phyloP scores from a whole-genome alignment of 331 rosid species.

The Acacia concinna region DNA sequence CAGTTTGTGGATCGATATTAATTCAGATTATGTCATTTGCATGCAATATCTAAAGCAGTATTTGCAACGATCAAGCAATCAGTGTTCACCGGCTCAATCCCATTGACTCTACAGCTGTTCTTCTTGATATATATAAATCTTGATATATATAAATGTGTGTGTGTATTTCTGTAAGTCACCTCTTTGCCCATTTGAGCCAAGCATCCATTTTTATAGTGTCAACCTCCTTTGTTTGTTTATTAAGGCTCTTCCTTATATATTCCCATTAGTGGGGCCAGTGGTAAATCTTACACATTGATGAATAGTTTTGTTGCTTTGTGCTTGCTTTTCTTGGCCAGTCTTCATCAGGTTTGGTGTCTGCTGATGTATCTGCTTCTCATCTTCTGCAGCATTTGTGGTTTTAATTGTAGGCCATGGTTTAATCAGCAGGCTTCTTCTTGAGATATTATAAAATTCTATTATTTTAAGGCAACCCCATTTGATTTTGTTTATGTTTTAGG shows the following conservation, averaged over 20 bases:
- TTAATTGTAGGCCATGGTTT: constrained; percentile 18
- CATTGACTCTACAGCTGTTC: constrained; percentile 39
- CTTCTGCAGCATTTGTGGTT: constrained; percentile 20
- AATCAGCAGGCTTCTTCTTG: constrained; percentile 1
- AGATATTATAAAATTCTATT: constrained; percentile 26
- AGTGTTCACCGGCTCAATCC: not conserved
- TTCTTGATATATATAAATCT: not conserved
- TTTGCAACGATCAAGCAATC: not conserved
- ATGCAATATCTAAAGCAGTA: constrained; percentile 14
- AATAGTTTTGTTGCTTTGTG: not conserved
- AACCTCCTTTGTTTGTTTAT: constrained; percentile 30
- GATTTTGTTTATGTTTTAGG: constrained; percentile 20
- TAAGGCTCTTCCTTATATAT: constrained; percentile 10
- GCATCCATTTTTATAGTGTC: constrained; percentile 29
- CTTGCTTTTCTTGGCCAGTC: constrained; percentile 23
- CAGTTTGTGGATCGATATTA: constrained; percentile 18
- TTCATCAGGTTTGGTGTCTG: constrained; percentile 32
- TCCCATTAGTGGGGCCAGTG: constrained; percentile 38
- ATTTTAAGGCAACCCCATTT: constrained; percentile 17
- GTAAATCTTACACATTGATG: constrained; percentile 29
- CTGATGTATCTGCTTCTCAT: constrained; percentile 26
- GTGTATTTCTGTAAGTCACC: constrained; percentile 25
- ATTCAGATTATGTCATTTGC: not conserved
- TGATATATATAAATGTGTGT: constrained; percentile 11
- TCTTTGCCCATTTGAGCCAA: constrained; percentile 40